phyloP scores from a whole-genome alignment of 2,329 filamentous ascomycete genomes.

The Penicillium sp. region DNA sequence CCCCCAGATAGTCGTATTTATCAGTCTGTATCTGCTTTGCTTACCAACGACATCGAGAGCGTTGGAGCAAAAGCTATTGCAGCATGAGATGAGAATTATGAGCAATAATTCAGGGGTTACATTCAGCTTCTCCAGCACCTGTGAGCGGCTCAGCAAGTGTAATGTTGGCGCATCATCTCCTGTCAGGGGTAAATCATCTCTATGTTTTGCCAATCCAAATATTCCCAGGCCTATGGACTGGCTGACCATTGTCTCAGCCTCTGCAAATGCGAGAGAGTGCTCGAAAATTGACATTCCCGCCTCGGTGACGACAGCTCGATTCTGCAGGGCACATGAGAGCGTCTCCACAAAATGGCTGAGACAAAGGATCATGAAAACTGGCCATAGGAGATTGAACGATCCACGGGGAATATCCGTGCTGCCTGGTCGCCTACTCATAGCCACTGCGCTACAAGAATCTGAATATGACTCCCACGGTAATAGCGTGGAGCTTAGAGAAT shows the following conservation, averaged over 20 bases:
- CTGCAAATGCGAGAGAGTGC: conserved; percentile 90
- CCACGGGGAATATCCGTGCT: conserved; percentile 61
- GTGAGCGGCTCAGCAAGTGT: conserved; percentile 35
- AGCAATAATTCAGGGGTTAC: conserved; percentile 84
- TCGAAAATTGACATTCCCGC: conserved; percentile 96
- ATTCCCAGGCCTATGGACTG: conserved; percentile 71
- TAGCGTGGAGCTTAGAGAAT: conserved; percentile 66
- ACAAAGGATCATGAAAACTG: conserved; percentile 51
- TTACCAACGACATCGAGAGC: conserved; percentile 74
- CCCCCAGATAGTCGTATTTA: conserved; percentile 87
- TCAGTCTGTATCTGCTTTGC: conserved; percentile 72
- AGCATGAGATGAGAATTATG: conserved; percentile 79
- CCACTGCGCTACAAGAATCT: conserved; percentile 68
- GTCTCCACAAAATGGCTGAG: conserved; percentile 86
- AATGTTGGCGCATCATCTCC: conserved; percentile 29
- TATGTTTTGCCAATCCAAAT: conserved; percentile 51
- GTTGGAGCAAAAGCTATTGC: conserved; percentile 85
- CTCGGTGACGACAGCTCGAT: conserved; percentile 73
- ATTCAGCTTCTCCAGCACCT: conserved; percentile 76
- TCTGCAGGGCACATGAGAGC: conserved; percentile 80
- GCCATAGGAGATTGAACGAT: conserved; percentile 65
- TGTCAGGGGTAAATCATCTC: conserved; percentile 43
- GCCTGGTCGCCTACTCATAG: conserved; percentile 61
- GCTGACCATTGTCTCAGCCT: conserved; percentile 83
- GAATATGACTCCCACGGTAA: conserved; percentile 71